Evolutionary conservation across 306 rosid genomes (phyloP).

Genomic region (Oxytropis ochrocephala): DNA sequence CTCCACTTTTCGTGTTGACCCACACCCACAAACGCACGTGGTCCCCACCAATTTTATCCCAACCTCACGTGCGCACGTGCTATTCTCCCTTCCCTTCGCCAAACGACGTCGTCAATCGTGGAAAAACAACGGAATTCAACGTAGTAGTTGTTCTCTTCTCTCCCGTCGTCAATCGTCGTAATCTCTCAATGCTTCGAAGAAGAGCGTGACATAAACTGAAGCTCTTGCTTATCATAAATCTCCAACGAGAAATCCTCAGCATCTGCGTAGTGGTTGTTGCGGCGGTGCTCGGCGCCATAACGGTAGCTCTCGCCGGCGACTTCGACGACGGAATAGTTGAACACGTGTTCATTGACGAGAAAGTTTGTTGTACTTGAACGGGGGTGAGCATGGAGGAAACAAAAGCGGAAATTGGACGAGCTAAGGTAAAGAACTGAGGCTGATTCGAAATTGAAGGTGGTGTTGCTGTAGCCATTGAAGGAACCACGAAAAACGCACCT

Average conservation of each 20-base stretch:
- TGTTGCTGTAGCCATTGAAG: slow-evolving; percentile 19
- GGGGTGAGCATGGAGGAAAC: slow-evolving; percentile 43
- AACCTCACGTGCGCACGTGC: slow-evolving; percentile 63
- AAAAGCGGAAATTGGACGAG: slow-evolving; percentile 50
- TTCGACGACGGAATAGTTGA: slow-evolving; percentile 15
- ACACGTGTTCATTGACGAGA: neutral
- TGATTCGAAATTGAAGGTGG: slow-evolving; percentile 34
- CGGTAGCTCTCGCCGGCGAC: slow-evolving; percentile 29
- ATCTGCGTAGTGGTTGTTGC: slow-evolving; percentile 28
- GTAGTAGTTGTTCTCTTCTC: neutral
- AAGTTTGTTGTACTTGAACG: slow-evolving; percentile 23
- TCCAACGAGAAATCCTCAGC: slow-evolving; percentile 66
- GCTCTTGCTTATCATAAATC: slow-evolving; percentile 63
- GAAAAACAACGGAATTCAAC: neutral
- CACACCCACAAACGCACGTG: slow-evolving; percentile 21
- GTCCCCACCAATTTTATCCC: slow-evolving; percentile 43
- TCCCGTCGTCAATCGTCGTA: neutral
- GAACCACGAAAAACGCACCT: slow-evolving; percentile 43
- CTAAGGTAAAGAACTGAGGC: slow-evolving; percentile 49
- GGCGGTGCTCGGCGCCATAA: slow-evolving; percentile 19
- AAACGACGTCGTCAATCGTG: slow-evolving; percentile 10
- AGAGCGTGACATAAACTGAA: slow-evolving; percentile 56
- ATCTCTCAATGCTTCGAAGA: slow-evolving; percentile 40
- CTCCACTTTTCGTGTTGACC: slow-evolving; percentile 35
- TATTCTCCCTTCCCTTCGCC: neutral